A percentile compares a stretch with the other conserved stretches of the same genome.
Conservation (phyloP, 208 protist genomes). For the Novymonas esmeraldas region DNA sequence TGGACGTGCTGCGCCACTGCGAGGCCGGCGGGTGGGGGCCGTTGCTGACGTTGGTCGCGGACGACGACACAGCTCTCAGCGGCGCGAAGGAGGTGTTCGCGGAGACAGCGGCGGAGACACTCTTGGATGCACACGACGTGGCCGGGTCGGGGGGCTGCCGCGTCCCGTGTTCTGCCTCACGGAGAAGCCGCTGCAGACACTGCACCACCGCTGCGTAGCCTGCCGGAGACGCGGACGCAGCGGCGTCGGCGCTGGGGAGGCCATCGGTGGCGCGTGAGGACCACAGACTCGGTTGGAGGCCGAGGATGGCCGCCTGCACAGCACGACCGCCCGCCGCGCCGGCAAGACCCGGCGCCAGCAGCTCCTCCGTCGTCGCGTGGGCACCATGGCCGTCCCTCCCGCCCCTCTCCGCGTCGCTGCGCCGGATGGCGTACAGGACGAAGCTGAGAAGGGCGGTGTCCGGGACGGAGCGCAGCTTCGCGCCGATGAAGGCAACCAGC, state of each 20-base stretch:
- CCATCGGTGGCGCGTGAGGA: not conserved
- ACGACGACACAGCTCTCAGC: not conserved
- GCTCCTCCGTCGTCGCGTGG: constrained; percentile 8
- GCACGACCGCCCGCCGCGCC: constrained; percentile 5
- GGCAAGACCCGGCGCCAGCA: constrained; percentile 24
- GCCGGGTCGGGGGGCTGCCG: not conserved
- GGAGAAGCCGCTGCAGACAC: not conserved
- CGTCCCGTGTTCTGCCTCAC: constrained; percentile 2
- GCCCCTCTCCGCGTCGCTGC: constrained; percentile 7
- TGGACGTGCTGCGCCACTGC: not conserved
- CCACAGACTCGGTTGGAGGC: not conserved
- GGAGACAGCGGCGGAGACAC: not conserved
- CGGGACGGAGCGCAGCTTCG: constrained; percentile 39
- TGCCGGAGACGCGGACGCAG: not conserved
- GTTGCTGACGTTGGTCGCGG: not conserved
- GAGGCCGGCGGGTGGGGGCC: not conserved
- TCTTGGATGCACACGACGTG: not conserved
- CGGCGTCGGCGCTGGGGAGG: not conserved
- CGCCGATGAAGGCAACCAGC: constrained; percentile 41
- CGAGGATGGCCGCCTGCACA: constrained; percentile 10
- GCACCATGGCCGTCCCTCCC: constrained; percentile 2
- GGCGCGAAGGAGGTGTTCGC: not conserved
- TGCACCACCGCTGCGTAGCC: constrained; percentile 13
- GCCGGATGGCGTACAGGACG: constrained; percentile 42
- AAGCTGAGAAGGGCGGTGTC: constrained; percentile 30